Percentiles rank a stretch among this genome's conserved stretches.
Evolutionary conservation across 306 rosid genomes (phyloP).

Genomic region (Prunus campanulata): DNA sequence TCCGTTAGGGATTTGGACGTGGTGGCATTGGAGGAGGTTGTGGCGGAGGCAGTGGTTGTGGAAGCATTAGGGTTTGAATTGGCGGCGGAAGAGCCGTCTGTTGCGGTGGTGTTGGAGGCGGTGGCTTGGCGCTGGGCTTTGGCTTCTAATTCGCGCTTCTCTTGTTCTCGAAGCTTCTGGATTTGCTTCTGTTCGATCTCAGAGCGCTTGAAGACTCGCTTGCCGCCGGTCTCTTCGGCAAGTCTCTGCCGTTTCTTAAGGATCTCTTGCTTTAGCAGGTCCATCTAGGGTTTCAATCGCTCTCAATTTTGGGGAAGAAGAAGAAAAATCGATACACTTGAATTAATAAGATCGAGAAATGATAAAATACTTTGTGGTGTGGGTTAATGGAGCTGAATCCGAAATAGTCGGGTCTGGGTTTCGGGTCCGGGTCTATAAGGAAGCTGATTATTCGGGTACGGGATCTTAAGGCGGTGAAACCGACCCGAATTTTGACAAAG

Average conservation of each 20-base stretch:
- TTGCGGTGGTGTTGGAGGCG: constrained; percentile 28
- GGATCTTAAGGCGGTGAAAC: neutral
- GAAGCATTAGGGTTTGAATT: constrained; percentile 29
- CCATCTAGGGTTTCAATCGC: constrained; percentile 52
- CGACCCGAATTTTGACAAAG: neutral
- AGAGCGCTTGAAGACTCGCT: constrained; percentile 80
- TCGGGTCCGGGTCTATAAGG: neutral
- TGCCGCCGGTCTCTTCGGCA: constrained; percentile 76
- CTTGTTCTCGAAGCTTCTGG: constrained; percentile 88
- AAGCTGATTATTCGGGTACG: too few relatives aligned
- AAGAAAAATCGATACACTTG: neutral
- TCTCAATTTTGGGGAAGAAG: neutral
- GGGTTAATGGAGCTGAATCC: neutral
- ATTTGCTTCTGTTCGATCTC: constrained; percentile 82
- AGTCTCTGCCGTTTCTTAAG: constrained; percentile 76
- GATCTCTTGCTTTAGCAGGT: constrained; percentile 77
- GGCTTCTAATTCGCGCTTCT: constrained; percentile 85
- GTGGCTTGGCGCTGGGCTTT: constrained; percentile 59
- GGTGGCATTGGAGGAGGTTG: constrained; percentile 35
- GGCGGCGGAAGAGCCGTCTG: constrained; percentile 7
- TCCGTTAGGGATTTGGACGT: constrained; percentile 52
- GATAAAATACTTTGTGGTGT: neutral
- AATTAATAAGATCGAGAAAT: neutral
- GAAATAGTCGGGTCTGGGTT: neutral
- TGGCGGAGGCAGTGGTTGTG: constrained; percentile 28